Conservation (phyloP, 2,329 filamentous ascomycete species). For the Helicocarpus griseus region DNA sequence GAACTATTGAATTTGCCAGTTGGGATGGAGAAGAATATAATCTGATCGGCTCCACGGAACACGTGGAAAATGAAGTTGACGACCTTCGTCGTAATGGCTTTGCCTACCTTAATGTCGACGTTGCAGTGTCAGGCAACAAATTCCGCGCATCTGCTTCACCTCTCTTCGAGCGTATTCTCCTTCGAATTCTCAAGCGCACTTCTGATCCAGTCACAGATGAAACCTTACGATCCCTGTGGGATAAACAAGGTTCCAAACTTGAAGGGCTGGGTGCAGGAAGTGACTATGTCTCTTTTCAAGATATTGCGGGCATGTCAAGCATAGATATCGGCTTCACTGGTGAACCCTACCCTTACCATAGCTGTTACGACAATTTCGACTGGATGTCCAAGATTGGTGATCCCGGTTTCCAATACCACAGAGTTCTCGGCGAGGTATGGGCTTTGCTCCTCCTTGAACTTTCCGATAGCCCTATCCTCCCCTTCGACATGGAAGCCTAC, state of each 20-base stretch:
- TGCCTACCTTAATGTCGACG: conserved; percentile 86
- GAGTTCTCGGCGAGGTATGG: conserved; percentile 66
- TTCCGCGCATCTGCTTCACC: conserved; percentile 76
- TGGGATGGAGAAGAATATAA: conserved; percentile 97
- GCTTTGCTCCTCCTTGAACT: conserved; percentile 77
- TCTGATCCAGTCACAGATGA: conserved; percentile 61
- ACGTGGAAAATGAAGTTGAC: conserved; percentile 76
- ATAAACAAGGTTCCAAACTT: conserved; percentile 49
- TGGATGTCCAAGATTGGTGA: conserved; percentile 77
- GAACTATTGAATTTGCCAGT: conserved; percentile 93
- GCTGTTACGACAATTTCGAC: conserved; percentile 81
- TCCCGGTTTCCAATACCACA: conserved; percentile 73
- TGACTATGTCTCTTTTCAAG: conserved; percentile 84
- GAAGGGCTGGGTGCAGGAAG: conserved; percentile 63
- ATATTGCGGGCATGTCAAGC: conserved; percentile 79
- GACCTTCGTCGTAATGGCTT: conserved; percentile 62
- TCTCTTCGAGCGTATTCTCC: conserved; percentile 61
- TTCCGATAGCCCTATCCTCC: conserved; percentile 68
- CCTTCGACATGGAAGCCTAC: conserved; percentile 71
- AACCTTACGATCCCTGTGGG: conserved; percentile 68
- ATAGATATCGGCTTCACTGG: conserved; percentile 75
- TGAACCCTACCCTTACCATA: conserved; percentile 60
- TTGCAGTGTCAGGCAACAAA: conserved; percentile 63
- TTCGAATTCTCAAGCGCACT: conserved; percentile 64
- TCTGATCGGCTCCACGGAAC: conserved; percentile 86